phyloP scores from a whole-genome alignment of 163 green algal species.

The Volvox carteri region DNA sequence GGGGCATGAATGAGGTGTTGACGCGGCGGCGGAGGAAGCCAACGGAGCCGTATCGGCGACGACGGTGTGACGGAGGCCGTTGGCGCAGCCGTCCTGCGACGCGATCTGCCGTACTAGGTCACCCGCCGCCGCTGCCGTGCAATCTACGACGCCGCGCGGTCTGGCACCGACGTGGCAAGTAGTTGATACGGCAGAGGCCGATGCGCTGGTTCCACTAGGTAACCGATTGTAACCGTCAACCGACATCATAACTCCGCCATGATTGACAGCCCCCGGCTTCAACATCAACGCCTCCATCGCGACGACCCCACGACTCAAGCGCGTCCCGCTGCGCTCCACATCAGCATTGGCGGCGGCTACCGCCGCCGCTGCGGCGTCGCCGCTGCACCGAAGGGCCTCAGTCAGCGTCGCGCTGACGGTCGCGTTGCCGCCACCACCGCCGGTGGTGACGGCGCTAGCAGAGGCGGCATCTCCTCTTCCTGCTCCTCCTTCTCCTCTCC shows the following conservation, averaged over 20 bases:
- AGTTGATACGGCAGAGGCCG: too few species aligned
- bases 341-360: not conserved
- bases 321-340: not conserved
- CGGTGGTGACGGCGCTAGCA: not conserved
- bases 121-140: too few species aligned
- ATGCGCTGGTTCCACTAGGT: too few species aligned
- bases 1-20: too few species aligned
- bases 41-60: too few species aligned
- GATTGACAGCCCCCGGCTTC: not conserved
- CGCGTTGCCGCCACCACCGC: not conserved
- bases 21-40: too few species aligned
- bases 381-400: not conserved
- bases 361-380: not conserved
- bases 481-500: not conserved
- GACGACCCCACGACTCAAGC: not conserved
- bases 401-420: not conserved
- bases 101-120: too few species aligned
- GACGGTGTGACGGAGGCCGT: too few species aligned
- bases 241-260: not conserved
- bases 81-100: too few species aligned
- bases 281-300: not conserved
- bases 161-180: too few species aligned
- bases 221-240: too few species aligned
- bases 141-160: too few species aligned
- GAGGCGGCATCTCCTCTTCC: not conserved